Conservation (phyloP, 2,329 filamentous ascomycete genomes). For the Orbilia oligospora region DNA sequence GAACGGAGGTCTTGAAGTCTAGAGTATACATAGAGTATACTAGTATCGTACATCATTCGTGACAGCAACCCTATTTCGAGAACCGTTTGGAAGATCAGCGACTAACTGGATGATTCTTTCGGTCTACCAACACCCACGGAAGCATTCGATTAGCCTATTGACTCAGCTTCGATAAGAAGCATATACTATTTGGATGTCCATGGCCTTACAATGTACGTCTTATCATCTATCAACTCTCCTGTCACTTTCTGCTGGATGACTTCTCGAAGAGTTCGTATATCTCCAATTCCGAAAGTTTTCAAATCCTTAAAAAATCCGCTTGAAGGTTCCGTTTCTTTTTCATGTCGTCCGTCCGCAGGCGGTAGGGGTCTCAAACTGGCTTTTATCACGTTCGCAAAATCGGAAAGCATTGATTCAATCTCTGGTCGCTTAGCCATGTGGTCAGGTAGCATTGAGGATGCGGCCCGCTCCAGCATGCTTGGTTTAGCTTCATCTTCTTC, state of each 20-base stretch:
- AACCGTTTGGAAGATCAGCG: conserved; percentile 75
- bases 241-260: conserved; percentile 76
- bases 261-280: conserved; percentile 75
- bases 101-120: conserved; percentile 71
- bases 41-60: conserved; percentile 71
- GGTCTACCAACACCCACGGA: conserved; percentile 58
- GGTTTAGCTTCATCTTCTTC: conserved; percentile 42
- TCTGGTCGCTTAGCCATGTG: conserved; percentile 53
- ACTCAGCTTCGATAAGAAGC: background rate
- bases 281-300: conserved; percentile 66
- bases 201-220: conserved; percentile 77
- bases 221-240: conserved; percentile 78
- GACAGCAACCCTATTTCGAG: conserved; percentile 74
- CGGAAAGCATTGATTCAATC: conserved; percentile 50
- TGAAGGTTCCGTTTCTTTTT: conserved; percentile 46
- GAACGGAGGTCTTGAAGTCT: background rate
- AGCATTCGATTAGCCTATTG: background rate
- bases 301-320: conserved; percentile 54
- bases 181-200: background rate
- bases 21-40: background rate
- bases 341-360: conserved; percentile 29
- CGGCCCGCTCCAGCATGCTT: conserved; percentile 48
- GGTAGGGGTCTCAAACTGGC: conserved; percentile 48
- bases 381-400: conserved; percentile 48
- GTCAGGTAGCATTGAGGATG: conserved; percentile 54